Base-by-base conservation (phyloP, 1,284 basidiomycete species). In the Trametes sp. region DNA sequence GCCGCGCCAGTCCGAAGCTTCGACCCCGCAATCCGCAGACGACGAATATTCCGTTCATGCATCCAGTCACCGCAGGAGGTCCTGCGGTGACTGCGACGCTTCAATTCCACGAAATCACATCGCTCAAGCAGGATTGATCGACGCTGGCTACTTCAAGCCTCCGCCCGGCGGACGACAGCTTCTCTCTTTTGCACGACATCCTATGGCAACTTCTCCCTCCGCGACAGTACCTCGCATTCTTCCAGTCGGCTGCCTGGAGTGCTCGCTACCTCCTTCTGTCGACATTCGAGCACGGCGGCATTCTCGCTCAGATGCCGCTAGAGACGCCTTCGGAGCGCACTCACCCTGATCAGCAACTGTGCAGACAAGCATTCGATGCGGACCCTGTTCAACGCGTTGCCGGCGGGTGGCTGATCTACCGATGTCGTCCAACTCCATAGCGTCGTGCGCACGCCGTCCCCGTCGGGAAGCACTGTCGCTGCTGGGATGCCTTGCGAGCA, bases 21-120 rank as follows among this genome's bases (percentile, higher is more conserved):
- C 35, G 44, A n/a, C 38, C 54, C 44, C 54, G 23, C 54, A 48
- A n/a, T 46, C 44, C 44, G 31, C 44, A 48, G 54, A 26, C 23
- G 29, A 21, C 44, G 11, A 14, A 21, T 26, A 38, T 23, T 28
- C 11, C 45, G 7, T 19, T 31, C 13, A 29, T 14, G 28, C 26
- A 33, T 33, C 26, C 7, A 49, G 29, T 11, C 23, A 14, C 8
- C 29, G 2, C 28, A 36, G 33, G 5, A 24, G 4, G 4, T 28
- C 31, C 21, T 36, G 33, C 24, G 23, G n/a, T 13, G 44, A 36
- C 44, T 8, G 1, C n/a, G 1, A 33, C 10, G 10, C 35, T 56
- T 56, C 54, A n/a, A 23, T 56, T 46, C 31, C 35, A 35, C 54
- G 44, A 19, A 24, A 31, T 48, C 48, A 48, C 23, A 10, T 44